Percentiles rank a stretch among this genome's conserved stretches.
Conservation (phyloP, 345 rosid genomes). For the Euphorbia lathyris region DNA sequence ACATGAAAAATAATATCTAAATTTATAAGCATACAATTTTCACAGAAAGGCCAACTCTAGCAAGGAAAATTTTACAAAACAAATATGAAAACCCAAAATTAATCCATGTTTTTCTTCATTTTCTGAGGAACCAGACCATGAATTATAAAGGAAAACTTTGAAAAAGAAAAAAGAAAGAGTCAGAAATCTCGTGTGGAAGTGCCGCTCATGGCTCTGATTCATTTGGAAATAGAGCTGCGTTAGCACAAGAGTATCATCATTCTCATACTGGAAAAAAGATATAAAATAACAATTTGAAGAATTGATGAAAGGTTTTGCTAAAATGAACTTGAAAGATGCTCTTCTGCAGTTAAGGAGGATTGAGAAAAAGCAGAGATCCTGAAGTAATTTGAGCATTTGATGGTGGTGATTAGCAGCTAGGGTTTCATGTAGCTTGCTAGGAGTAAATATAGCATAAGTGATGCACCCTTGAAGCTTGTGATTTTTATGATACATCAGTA, state of each 20-base stretch:
- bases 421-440: too few species aligned
- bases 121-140: neutral
- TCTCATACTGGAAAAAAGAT: neutral
- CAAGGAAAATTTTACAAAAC: neutral
- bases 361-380: too few species aligned
- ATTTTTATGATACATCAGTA: too few species aligned
- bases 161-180: neutral
- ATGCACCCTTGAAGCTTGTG: too few species aligned
- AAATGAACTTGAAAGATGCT: too few species aligned
- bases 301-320: too few species aligned
- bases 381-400: too few species aligned
- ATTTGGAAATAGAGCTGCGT: neutral
- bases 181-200: slow-evolving; percentile 6
- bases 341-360: too few species aligned
- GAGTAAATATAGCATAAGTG: too few species aligned
- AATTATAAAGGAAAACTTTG: neutral
- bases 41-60: neutral
- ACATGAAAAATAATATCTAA: neutral
- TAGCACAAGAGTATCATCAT: neutral
- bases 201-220: neutral
- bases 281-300: too few species aligned
- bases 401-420: too few species aligned
- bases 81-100: neutral
- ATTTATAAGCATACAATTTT: too few species aligned
- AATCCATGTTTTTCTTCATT: neutral